A percentile compares a stretch with the other conserved stretches of the same genome.
phyloP scores from a whole-genome alignment of 164 flowering plant species.

The Echeveria elegans region DNA sequence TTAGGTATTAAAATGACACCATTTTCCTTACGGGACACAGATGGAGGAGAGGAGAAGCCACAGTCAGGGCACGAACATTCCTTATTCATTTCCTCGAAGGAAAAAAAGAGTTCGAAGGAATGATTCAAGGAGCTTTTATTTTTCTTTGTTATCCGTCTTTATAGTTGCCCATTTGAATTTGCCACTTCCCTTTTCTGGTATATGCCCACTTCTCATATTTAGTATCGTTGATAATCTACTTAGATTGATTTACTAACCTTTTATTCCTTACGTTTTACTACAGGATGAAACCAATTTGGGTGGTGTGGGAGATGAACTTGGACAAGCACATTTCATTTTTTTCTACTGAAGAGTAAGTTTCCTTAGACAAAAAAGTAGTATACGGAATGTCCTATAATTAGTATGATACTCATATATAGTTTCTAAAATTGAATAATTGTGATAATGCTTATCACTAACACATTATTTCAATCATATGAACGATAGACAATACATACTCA shows the following conservation, averaged over 20 bases:
- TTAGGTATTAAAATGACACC: no score
- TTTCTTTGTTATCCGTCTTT: not conserved
- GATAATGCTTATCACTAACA: not conserved
- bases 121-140: not conserved
- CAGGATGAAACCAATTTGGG: not conserved
- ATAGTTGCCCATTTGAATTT: not conserved
- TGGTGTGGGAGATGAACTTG: constrained; percentile 1
- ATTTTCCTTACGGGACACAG: no score
- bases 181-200: not conserved
- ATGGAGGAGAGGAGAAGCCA: no score
- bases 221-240: constrained; percentile 1
- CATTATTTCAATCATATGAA: not conserved
- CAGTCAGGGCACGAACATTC: no score
- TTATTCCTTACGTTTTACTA: not conserved
- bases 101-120: not conserved
- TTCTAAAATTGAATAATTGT: not conserved
- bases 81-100: no score
- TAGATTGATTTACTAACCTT: not conserved
- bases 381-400: not conserved
- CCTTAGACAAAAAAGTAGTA: not conserved
- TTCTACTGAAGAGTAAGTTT: not conserved
- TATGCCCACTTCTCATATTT: constrained; percentile 5
- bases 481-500: not conserved
- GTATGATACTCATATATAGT: not conserved
- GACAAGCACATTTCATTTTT: not conserved